These are phyloP conservation scores for Olyra latifolia DNA, from an alignment of 176 grass and related monocot genomes.

Conservation along the genomic window DNA sequence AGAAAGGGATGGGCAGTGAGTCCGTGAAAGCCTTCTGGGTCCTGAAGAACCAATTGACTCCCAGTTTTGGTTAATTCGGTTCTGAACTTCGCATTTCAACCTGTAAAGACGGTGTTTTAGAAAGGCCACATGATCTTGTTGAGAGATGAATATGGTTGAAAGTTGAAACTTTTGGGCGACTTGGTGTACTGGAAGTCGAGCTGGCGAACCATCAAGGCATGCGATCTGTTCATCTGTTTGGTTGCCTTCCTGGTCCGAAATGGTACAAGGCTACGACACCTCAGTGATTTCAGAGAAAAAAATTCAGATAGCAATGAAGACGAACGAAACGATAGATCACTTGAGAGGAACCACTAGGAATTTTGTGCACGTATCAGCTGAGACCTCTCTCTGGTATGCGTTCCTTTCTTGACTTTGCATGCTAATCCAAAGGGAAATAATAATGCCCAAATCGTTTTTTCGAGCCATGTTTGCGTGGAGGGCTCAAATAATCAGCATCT, in stretches of 20 bases:
- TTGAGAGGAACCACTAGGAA: background rate
- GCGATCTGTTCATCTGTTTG: background rate
- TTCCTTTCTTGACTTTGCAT: slow-evolving; percentile 14
- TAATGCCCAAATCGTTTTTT: background rate
- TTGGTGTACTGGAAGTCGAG: background rate
- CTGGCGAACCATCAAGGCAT: background rate
- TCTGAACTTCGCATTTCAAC: background rate
- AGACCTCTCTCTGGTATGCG: background rate
- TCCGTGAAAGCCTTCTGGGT: background rate
- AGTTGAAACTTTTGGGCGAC: background rate
- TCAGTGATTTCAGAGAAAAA: background rate
- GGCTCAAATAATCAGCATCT: background rate
- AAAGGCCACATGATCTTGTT: background rate
- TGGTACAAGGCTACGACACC: background rate
- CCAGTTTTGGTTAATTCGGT: background rate
- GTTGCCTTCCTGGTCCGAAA: background rate
- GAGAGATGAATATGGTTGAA: background rate
- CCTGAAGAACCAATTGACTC: background rate
- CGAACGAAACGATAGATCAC: background rate
- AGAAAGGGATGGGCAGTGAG: background rate
- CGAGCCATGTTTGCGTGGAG: background rate
- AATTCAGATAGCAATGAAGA: background rate
- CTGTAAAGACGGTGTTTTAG: background rate
- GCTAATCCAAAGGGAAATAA: background rate
- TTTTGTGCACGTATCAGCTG: background rate